Conservation (phyloP, 345 rosid genomes). For the Melaleuca alternifolia region DNA sequence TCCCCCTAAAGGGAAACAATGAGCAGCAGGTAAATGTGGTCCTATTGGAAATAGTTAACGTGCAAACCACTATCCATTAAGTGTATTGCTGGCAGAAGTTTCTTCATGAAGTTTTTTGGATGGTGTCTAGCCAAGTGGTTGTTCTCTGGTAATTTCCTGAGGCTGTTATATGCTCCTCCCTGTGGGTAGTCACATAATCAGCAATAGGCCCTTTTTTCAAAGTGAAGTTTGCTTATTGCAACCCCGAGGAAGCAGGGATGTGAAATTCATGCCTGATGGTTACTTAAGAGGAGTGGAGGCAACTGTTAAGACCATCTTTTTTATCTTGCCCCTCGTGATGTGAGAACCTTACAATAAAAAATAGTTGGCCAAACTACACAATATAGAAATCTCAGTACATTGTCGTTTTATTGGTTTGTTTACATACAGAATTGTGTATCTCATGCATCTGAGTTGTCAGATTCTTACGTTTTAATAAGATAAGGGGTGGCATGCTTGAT, state of each 20-base stretch:
- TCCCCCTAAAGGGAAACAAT: constrained; percentile 22
- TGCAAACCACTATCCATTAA: not conserved
- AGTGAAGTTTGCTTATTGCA: not conserved
- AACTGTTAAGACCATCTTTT: not conserved
- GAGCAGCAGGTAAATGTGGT: constrained; percentile 43
- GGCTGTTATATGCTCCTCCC: not conserved
- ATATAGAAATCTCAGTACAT: not conserved
- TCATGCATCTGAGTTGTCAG: not conserved
- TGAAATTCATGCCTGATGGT: not conserved
- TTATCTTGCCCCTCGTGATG: not conserved
- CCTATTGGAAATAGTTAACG: not conserved
- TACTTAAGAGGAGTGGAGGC: not conserved
- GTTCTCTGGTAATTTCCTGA: not conserved
- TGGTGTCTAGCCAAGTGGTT: not conserved
- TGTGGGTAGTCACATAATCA: not conserved
- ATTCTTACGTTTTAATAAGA: not conserved
- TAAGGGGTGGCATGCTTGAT: not conserved
- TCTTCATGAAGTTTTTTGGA: not conserved
- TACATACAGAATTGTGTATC: not conserved
- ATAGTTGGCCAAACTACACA: not conserved
- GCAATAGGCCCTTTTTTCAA: not conserved
- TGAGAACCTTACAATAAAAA: not conserved
- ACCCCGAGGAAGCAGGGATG: not conserved
- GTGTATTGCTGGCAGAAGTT: not conserved
- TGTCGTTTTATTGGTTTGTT: not conserved